These are phyloP conservation scores for Coelastrella sp. DNA, from an alignment of 139 green algal genomes.

Conservation along the genomic window DNA sequence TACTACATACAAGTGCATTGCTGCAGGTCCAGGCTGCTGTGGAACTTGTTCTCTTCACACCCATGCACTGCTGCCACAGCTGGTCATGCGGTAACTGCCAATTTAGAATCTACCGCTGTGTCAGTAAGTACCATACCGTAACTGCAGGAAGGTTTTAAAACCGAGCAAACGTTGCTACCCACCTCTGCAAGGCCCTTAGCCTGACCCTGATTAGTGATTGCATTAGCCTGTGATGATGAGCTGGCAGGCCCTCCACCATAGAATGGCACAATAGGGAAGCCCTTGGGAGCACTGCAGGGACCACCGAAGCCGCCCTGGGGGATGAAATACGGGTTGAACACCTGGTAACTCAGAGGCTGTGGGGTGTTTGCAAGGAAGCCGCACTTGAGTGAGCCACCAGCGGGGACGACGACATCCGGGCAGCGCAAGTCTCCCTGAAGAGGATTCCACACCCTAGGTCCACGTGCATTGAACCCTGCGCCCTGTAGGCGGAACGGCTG, in stretches of 20 bases:
- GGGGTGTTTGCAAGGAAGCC: conserved; percentile 13
- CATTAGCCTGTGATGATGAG: neutral
- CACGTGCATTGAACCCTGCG: neutral
- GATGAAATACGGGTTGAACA: conserved; percentile 9
- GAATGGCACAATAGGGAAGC: conserved; percentile 19
- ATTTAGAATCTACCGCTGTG: neutral
- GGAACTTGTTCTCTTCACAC: too few species aligned
- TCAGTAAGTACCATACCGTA: neutral
- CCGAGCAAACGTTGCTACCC: neutral
- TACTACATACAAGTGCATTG: neutral
- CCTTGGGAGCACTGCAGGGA: neutral
- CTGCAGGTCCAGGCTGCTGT: too few species aligned
- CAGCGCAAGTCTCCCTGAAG: conserved; percentile 23
- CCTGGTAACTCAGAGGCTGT: conserved; percentile 6
- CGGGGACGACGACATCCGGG: conserved; percentile 2
- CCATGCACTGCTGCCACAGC: too few species aligned
- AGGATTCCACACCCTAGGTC: neutral
- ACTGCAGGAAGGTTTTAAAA: neutral
- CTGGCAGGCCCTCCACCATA: conserved; percentile 15
- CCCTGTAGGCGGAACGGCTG: neutral
- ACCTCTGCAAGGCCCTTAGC: conserved; percentile 37
- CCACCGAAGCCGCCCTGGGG: neutral
- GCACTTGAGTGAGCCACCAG: conserved; percentile 17
- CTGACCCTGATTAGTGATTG: neutral
- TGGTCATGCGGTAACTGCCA: too few species aligned